Base-by-base conservation (phyloP, 805 yeast genomes). In the Candida pseudofarinosa region DNA sequence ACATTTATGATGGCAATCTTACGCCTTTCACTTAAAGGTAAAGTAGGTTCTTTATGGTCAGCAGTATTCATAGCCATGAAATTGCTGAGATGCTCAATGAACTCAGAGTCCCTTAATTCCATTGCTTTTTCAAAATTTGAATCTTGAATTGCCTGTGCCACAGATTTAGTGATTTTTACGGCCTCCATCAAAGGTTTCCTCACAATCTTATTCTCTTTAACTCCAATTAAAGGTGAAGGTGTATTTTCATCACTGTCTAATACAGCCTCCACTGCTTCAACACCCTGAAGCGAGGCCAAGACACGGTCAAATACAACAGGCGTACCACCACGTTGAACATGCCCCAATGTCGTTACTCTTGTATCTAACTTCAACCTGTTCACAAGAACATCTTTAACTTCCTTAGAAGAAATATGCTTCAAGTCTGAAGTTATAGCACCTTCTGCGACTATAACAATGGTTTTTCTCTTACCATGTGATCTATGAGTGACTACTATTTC, bases 251-350 rank as follows among this genome's bases (percentile, higher is more conserved):
- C 88, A 42, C 85, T 73, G 41, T 85, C 89, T 54, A 93, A 73
- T 15, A 93, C 91, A 1, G 98, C 98, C 47, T 85, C 83, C 16
- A 93, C 95, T 6, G 99, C 98, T 56, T 89, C 98, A 34, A 91
- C 97, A 66, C 98, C 99, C 72, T 93, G 99, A 53, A 91, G 64
- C 14, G 99, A 91, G 33, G 97, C 96, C 54, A 93, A 68, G 59
- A 85, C 66, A 60, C 99, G 80, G 64, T 93, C 99, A 55, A 77
- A 88, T 2, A 98, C 97, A 42, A 90, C 97, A 18, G 99, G 97
- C 37, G 96, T 80, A 65, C 99, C 99, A 71, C 99, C 99, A 69
- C 99, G 81, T 74, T 93, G 99, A 42, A 93, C 97, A 63, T 93
- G 99, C 42, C 99, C 99, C 54, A 93, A 74, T 10, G 95, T 88